Evolutionary conservation across 805 yeast species (phyloP).

Genomic region (Kuraishia borneana): DNA sequence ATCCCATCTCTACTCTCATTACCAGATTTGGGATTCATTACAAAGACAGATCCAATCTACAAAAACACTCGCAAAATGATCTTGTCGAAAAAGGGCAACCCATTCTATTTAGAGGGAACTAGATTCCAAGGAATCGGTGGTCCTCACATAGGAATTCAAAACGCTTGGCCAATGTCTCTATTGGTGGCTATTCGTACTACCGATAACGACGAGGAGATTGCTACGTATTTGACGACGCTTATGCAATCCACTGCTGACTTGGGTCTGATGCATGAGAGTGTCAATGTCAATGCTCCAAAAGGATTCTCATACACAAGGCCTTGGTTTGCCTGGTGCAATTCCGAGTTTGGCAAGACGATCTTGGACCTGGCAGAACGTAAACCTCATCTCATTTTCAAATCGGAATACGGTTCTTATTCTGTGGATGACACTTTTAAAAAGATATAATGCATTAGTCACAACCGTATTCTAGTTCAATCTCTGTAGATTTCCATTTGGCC

Average conservation of each 20-base stretch:
- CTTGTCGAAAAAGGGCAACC: constrained; percentile 58
- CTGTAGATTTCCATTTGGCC: constrained; percentile 28
- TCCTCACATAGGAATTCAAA: constrained; percentile 72
- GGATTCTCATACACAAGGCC: constrained; percentile 57
- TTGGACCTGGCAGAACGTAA: constrained; percentile 61
- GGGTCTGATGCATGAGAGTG: constrained; percentile 80
- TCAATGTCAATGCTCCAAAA: constrained; percentile 44
- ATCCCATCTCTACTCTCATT: constrained; percentile 72
- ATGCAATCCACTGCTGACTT: constrained; percentile 57
- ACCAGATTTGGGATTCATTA: constrained; percentile 66
- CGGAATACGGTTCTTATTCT: constrained; percentile 14
- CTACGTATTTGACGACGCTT: constrained; percentile 32
- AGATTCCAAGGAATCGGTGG: constrained; percentile 77
- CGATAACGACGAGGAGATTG: constrained; percentile 60
- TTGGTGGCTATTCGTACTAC: constrained; percentile 65
- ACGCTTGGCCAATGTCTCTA: constrained; percentile 92
- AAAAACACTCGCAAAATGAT: constrained; percentile 75
- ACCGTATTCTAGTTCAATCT: constrained; percentile 7
- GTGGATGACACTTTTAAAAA: neutral
- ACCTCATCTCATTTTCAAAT: constrained; percentile 59
- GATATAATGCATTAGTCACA: neutral
- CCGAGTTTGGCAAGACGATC: constrained; percentile 85
- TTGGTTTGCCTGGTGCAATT: constrained; percentile 94
- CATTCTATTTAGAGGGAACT: constrained; percentile 58
- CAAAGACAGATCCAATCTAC: constrained; percentile 43